A percentile compares a stretch with the other conserved stretches of the same genome.
These are phyloP conservation scores for Candida silvicultrix DNA, from an alignment of 805 yeast species.

Conservation along the genomic window DNA sequence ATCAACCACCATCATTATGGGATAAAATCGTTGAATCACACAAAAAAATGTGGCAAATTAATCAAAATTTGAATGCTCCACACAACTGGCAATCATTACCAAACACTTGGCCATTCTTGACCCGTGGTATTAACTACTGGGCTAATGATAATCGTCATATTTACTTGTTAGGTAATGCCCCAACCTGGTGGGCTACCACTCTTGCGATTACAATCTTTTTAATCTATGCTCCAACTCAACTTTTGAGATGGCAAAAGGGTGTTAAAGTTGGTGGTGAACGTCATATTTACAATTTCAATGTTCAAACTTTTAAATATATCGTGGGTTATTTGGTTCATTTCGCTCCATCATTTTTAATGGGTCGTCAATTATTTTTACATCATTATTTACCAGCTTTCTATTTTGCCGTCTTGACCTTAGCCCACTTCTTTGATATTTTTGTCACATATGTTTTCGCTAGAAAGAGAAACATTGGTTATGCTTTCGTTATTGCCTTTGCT, in stretches of 20 bases:
- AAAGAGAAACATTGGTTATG: constrained; percentile 39
- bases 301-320: constrained; percentile 53
- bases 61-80: constrained; percentile 59
- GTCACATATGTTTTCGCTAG: constrained; percentile 35
- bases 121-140: constrained; percentile 84
- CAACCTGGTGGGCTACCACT: constrained; percentile 70
- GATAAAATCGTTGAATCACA: constrained; percentile 63
- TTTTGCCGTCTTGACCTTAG: constrained; percentile 74
- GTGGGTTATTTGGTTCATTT: constrained; percentile 71
- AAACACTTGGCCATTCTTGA: constrained; percentile 64
- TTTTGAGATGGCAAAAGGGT: constrained; percentile 62
- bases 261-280: constrained; percentile 42
- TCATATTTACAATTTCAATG: constrained; percentile 56
- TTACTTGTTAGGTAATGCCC: constrained; percentile 74
- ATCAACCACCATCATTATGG: constrained; percentile 46
- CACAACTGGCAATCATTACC: constrained; percentile 74
- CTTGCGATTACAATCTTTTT: constrained; percentile 44
- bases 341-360: constrained; percentile 79
- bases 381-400: constrained; percentile 91
- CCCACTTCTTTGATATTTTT: constrained; percentile 56
- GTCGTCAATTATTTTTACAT: constrained; percentile 87
- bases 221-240: constrained; percentile 34
- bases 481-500: constrained; percentile 41
- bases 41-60: constrained; percentile 70
- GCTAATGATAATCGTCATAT: constrained; percentile 50